Base-by-base conservation (phyloP, 1,284 basidiomycete genomes). In the Rhodotorula sp. region DNA sequence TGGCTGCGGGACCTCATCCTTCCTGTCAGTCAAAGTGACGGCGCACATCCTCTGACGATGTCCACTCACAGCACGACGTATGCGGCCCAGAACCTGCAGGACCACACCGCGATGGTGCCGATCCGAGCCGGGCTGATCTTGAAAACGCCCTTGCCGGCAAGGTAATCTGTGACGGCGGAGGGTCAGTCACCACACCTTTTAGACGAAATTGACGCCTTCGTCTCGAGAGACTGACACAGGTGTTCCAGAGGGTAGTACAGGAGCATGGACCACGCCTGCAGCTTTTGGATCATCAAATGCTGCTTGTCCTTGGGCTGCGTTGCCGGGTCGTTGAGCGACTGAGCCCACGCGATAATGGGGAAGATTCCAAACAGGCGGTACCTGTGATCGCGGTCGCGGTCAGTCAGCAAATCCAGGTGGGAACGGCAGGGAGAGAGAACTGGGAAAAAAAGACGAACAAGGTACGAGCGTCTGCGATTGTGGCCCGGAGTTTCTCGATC, bases 261-360 rank as follows among this genome's bases (percentile, higher is more conserved):
- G 26, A 93, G 82, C 90, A 93, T 92, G 1, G 89, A 87, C 88
- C 90, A 90, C 26, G 88, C 90, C 79, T 93, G 91, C 15, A 91
- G 82, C 38, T 90, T 87, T 78, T 93, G 90, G 61, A 93, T 89
- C 15, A 62, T 38, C 49, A 67, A 47, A 10, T 76, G 38, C 57
- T 67, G 69, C 59, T 48, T 58, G 86, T 90, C 65, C 87, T 86
- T 60, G 28, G 73, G 66, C 43, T 71, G 64, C 21, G 69, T 57
- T 19, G 72, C 64, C 7, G 70, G 72, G 48, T 76, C 69, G 63
- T 79, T 74, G 28, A 79, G 70, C 28, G 74, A 74, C 60, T 76
- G 74, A 5, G 74, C 69, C 78, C 78, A 79, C 7, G 59, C 34
- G 58, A 79, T 65, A 55, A 79, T 79, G 34, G 78, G 77, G 52